Evolutionary conservation across 1,284 basidiomycete genomes (phyloP).

Genomic region (Heliocybe sulcata): DNA sequence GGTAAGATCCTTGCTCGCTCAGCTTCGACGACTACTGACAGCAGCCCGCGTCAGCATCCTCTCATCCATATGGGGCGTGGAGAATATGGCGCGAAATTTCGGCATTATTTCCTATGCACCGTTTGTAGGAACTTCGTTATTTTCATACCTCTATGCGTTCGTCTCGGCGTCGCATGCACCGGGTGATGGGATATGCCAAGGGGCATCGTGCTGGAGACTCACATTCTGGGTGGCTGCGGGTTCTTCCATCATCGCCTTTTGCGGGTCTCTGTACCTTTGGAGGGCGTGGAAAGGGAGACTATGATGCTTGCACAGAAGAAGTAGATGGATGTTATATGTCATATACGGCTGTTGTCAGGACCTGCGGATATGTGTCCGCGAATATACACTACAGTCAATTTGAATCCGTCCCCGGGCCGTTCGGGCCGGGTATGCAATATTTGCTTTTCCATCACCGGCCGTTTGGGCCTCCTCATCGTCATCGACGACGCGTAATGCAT

Average conservation of each 20-base stretch:
- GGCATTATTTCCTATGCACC: slow-evolving; percentile 67
- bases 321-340: not conserved
- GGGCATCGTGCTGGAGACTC: slow-evolving; percentile 51
- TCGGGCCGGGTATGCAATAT: not conserved
- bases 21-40: not conserved
- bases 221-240: slow-evolving; percentile 52
- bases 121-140: slow-evolving; percentile 64
- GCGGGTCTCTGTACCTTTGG: slow-evolving; percentile 46
- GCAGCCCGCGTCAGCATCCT: slow-evolving; percentile 55
- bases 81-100: slow-evolving; percentile 68
- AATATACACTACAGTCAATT: too few relatives aligned
- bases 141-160: slow-evolving; percentile 72
- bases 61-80: slow-evolving; percentile 60
- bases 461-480: not conserved
- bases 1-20: not conserved
- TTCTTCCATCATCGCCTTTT: slow-evolving; percentile 35
- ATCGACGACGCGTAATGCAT: not conserved
- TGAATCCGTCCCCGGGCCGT: not conserved
- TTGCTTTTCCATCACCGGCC: too few relatives aligned
- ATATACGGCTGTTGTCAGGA: not conserved
- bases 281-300: slow-evolving; percentile 49
- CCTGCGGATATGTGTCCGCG: too few relatives aligned
- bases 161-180: slow-evolving; percentile 41
- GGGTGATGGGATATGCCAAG: slow-evolving; percentile 41
- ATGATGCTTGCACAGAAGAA: slow-evolving; percentile 18